Evolutionary conservation across 2,329 filamentous ascomycete species (phyloP), one percentile per base, ranked within the genome.

Genomic region (Colletotrichum sp.): DNA sequence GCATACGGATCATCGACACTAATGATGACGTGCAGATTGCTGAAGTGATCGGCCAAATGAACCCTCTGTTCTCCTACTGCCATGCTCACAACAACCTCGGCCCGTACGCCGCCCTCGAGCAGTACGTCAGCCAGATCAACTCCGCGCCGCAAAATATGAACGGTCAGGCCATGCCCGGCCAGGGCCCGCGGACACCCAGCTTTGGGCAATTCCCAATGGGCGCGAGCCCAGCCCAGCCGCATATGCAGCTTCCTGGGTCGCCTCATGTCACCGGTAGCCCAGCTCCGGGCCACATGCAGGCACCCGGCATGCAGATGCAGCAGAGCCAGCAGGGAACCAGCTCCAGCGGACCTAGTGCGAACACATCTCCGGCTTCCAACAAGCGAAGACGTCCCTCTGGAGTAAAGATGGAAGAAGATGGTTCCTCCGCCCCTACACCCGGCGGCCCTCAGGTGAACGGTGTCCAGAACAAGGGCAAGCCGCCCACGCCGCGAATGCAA

Each of bases 41-140:
- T 71, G 92, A 93, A 81, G 91, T 93, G 55, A 90, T 93, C 86
- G 90, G 90, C 74, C 90, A 93, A 81, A 93, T 93, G 92, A 92
- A 89, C 79, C 91, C 91, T 3, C 83, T 94, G 6, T 93, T 94
- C 82, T 83, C 82, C 66, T 93, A 88, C 79, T 91, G 87, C 62
- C 90, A 92, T 77, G 80, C 84, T 16, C 89, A 93, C 78, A 86
- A 90, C 4, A 85, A 85, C 9, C 82, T 92, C 4, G 86, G 88
- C 3, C 91, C 92, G 0, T 92, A 92, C 75, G 82, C 84, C 26
- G 91, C 92, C 4, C 87, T 94, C 30, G 89, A 92, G 30, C 89
- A 93, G 79, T 93, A 92, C 78, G 90, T 93, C 44, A 86, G 83
- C 67, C 83, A 88, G 67, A 88, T 91, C 78, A 88, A 86, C 78